Evolutionary conservation across 495 filamentous ascomycete genomes (phyloP), one percentile per base, ranked within the genome.

Genomic region (Lichenothelia convexa): DNA sequence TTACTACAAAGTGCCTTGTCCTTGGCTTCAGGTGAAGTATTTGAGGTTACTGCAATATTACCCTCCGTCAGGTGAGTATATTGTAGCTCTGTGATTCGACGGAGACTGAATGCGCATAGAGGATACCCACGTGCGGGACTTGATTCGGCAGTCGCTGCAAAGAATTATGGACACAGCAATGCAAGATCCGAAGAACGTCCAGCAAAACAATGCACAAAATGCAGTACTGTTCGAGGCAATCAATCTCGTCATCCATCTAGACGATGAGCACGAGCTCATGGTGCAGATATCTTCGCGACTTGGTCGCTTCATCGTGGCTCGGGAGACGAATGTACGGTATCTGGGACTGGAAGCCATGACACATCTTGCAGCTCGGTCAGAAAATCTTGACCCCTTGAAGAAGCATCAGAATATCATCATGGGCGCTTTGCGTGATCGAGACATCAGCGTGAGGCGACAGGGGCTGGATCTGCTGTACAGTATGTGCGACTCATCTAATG

Each of bases 171-270:
- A 94, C 48, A 58, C 77, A 22, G 89, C 89, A 1, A 71, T 92
- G 64, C 84, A 93, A 44, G 81, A 82, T 48, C 87, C 82, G 9
- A 99, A 95, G 60, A 95, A 99, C 45, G 91, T 95, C 12, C 91
- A 99, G 58, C 89, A 99, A 53, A 99, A 99, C 53, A 99, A 99
- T 58, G 91, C 91, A 1, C 91, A 95, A 49, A 95, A 99, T 47
- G 91, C 91, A 0, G 82, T 99, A 18, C 68, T 99, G 0, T 99
- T 99, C 45, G 91, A 99, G 62, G 91, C 86, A 32, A 95, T 99
- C 56, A 94, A 95, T 50, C 75, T 99, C 35, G 86, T 92, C 40
- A 99, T 99, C 38, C 91, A 95, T 45, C 73, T 99, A n/a, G 91
- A 95, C 45, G 93, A 87, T 4, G 91, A 99, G 49, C 82, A 86